A percentile compares a stretch with the other conserved stretches of the same genome.
phyloP scores from a whole-genome alignment of 2,329 filamentous ascomycete species.

The Fusarium pilosicola region DNA sequence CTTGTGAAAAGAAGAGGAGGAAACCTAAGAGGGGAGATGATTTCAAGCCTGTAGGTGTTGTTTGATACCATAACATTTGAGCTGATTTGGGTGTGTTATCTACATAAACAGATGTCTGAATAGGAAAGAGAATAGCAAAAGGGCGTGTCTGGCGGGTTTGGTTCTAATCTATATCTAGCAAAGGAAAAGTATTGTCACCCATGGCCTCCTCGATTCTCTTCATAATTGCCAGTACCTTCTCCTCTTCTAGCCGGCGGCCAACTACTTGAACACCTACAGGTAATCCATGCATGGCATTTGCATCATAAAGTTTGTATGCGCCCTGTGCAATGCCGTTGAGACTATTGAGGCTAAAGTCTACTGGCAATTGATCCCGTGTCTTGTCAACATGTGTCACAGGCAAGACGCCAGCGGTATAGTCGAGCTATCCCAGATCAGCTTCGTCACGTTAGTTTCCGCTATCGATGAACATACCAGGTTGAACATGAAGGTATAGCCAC shows the following conservation, averaged over 20 bases:
- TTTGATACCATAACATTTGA: constrained; percentile 4
- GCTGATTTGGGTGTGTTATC: background rate
- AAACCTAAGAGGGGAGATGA: background rate
- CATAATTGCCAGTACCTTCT: constrained; percentile 88
- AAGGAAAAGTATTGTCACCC: constrained; percentile 63
- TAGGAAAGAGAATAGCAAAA: background rate
- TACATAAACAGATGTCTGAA: background rate
- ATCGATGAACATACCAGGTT: constrained; percentile 71
- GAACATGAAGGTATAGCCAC: constrained; percentile 93
- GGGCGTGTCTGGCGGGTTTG: background rate
- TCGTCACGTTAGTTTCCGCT: background rate
- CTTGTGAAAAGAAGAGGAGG: background rate
- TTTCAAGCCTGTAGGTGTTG: background rate
- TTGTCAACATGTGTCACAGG: constrained; percentile 87
- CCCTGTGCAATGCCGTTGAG: constrained; percentile 84
- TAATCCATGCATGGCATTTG: constrained; percentile 83
- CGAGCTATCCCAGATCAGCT: constrained; percentile 64
- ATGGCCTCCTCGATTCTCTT: constrained; percentile 79
- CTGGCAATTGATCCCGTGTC: constrained; percentile 71
- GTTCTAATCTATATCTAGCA: constrained; percentile 60
- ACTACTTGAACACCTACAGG: constrained; percentile 89
- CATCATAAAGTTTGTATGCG: constrained; percentile 88
- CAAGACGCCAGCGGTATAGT: constrained; percentile 85
- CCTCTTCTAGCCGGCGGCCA: constrained; percentile 82
- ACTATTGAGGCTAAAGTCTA: constrained; percentile 66